A percentile compares a stretch with the other conserved stretches of the same genome.
Conservation (phyloP, 345 rosid species). For the Lepidium aucheri region DNA sequence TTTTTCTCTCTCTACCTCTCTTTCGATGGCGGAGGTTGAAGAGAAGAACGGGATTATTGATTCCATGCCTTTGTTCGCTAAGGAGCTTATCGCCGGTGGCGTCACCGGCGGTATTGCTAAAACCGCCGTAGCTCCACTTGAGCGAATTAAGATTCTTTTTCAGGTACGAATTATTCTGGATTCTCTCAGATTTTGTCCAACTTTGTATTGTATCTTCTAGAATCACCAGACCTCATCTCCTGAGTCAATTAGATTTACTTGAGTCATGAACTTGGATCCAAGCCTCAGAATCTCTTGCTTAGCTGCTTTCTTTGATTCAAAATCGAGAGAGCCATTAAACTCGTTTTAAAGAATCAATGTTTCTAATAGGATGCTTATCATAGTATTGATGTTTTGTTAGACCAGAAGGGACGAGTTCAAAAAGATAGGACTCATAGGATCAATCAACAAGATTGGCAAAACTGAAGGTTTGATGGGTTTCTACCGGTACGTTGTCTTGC, state of each 20-base stretch:
- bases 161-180: constrained; percentile 39
- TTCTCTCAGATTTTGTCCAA: background rate
- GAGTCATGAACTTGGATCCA: background rate
- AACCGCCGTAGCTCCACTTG: constrained; percentile 84
- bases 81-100: constrained; percentile 87
- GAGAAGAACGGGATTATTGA: constrained; percentile 57
- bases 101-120: constrained; percentile 87
- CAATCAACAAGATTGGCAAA: constrained; percentile 59
- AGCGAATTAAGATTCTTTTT: constrained; percentile 86
- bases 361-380: background rate
- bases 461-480: constrained; percentile 88
- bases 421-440: constrained; percentile 56
- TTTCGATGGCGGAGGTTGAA: constrained; percentile 37
- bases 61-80: constrained; percentile 65
- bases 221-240: background rate
- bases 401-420: constrained; percentile 82
- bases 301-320: background rate
- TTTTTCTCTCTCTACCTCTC: constrained; percentile 1
- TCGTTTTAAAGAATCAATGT: too few relatives aligned
- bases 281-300: background rate
- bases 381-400: constrained; percentile 31
- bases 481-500: constrained; percentile 51
- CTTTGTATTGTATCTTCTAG: background rate
- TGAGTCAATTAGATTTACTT: background rate
- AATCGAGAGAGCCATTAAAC: background rate